These are phyloP conservation scores for Aaosphaeria pasadenensis DNA, from an alignment of 2,329 filamentous ascomycete genomes.

Conservation along the genomic window DNA sequence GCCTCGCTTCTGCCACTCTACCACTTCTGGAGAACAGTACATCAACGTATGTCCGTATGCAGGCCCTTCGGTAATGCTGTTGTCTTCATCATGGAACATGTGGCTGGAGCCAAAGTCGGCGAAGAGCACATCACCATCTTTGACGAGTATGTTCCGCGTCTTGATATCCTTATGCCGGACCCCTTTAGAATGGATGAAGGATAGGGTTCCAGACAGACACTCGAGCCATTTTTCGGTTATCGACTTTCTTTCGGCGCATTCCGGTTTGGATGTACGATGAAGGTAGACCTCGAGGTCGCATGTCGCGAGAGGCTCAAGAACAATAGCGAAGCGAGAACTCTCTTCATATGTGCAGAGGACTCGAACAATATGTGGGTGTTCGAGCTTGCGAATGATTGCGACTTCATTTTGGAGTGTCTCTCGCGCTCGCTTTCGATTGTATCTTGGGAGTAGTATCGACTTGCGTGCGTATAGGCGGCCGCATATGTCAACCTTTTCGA, in stretches of 20 bases:
- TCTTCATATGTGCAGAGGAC: constrained; percentile 14
- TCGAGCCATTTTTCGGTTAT: constrained; percentile 8
- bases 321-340: constrained; percentile 10
- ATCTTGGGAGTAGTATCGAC: constrained; percentile 10
- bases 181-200: constrained; percentile 12
- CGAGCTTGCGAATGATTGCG: constrained; percentile 6
- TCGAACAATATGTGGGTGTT: constrained; percentile 11
- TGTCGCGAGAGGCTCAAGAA: constrained; percentile 12
- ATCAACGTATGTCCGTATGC: constrained; percentile 11
- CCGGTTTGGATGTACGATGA: background rate
- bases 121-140: constrained; percentile 11
- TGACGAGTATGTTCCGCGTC: constrained; percentile 14
- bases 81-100: constrained; percentile 9
- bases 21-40: constrained; percentile 16
- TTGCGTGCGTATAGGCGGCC: constrained; percentile 10
- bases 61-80: constrained; percentile 11
- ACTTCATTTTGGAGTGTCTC: constrained; percentile 13
- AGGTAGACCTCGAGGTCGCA: constrained; percentile 13
- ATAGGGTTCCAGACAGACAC: constrained; percentile 12
- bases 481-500: constrained; percentile 9
- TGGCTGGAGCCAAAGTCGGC: constrained; percentile 17
- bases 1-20: constrained; percentile 4
- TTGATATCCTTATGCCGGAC: constrained; percentile 21
- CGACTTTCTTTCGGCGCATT: background rate
- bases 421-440: constrained; percentile 5